These are phyloP conservation scores for Aspergillus udagawae DNA, from an alignment of 2,329 filamentous ascomycete species.

Conservation along the genomic window DNA sequence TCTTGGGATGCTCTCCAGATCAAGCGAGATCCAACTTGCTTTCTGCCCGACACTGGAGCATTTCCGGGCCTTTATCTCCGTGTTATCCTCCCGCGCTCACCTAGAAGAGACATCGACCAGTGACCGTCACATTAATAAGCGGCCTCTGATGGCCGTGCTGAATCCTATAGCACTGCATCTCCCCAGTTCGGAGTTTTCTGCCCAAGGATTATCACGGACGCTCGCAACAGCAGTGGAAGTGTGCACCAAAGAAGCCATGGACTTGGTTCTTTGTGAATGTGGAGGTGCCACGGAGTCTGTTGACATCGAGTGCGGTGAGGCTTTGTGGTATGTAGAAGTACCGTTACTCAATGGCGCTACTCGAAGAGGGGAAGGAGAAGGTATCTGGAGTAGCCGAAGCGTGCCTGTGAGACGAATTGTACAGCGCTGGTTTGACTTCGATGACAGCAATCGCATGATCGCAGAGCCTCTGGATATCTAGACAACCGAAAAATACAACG, in stretches of 20 bases:
- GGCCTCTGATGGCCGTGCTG: slow-evolving; percentile 37
- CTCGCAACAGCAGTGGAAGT: slow-evolving; percentile 39
- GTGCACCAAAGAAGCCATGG: slow-evolving; percentile 24
- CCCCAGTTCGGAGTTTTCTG: slow-evolving; percentile 44
- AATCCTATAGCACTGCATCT: slow-evolving; percentile 41
- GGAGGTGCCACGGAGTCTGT: slow-evolving; percentile 25
- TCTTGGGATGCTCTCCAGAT: slow-evolving; percentile 64
- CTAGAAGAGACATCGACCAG: background rate
- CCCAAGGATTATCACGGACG: slow-evolving; percentile 46
- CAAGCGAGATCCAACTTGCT: slow-evolving; percentile 63
- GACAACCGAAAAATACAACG: slow-evolving; percentile 1
- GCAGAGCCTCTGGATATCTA: slow-evolving; percentile 3
- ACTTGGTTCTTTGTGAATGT: slow-evolving; percentile 42
- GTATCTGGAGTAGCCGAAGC: slow-evolving; percentile 55
- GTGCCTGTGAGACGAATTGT: slow-evolving; percentile 57
- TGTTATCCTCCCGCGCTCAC: slow-evolving; percentile 33
- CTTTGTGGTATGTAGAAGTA: slow-evolving; percentile 48
- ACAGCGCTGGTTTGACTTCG: slow-evolving; percentile 63
- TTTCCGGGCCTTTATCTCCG: slow-evolving; percentile 70
- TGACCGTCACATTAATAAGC: slow-evolving; percentile 3
- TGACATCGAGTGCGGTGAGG: slow-evolving; percentile 28
- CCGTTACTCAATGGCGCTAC: slow-evolving; percentile 60
- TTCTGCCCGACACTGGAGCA: slow-evolving; percentile 75
- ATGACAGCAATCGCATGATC: slow-evolving; percentile 28
- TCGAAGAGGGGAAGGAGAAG: slow-evolving; percentile 46